Evolutionary conservation across 1,284 basidiomycete species (phyloP).

Genomic region (Apiotrichum mycotoxinovorans): DNA sequence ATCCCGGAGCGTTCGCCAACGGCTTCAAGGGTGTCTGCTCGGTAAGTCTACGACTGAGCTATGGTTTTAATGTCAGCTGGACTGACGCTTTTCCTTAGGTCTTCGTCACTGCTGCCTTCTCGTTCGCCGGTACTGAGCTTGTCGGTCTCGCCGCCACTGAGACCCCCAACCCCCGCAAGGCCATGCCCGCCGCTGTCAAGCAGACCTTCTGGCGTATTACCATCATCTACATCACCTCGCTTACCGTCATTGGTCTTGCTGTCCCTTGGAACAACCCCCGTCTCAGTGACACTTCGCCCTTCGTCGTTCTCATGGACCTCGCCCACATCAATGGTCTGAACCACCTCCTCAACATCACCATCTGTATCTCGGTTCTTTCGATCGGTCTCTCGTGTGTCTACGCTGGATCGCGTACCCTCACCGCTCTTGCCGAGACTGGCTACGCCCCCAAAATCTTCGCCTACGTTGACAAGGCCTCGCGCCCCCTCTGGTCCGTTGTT

Average conservation of each 20-base stretch:
- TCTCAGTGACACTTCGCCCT: constrained; percentile 51
- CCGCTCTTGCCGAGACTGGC: constrained; percentile 46
- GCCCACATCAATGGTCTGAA: constrained; percentile 51
- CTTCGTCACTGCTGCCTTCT: constrained; percentile 64
- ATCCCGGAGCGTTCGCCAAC: constrained; percentile 49
- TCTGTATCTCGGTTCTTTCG: constrained; percentile 49
- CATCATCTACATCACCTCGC: constrained; percentile 53
- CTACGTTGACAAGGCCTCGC: constrained; percentile 55
- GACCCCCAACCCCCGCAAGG: constrained; percentile 30
- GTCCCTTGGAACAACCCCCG: constrained; percentile 47
- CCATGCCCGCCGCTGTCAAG: constrained; percentile 19
- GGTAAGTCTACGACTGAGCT: constrained; percentile 27
- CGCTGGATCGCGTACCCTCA: constrained; percentile 47
- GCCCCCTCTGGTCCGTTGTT: constrained; percentile 52
- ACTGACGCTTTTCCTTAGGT: constrained; percentile 6
- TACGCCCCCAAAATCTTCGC: constrained; percentile 52
- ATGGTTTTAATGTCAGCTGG: constrained; percentile 17
- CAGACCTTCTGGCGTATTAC: constrained; percentile 55
- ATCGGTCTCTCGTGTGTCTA: constrained; percentile 47
- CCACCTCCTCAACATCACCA: constrained; percentile 54
- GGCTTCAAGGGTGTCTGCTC: constrained; percentile 51
- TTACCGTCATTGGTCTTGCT: constrained; percentile 54
- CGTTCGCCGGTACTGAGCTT: constrained; percentile 72
- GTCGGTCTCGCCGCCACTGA: constrained; percentile 63
- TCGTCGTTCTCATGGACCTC: constrained; percentile 53